Base-by-base conservation (phyloP, 164 flowering plant species). In the Santalum album region DNA sequence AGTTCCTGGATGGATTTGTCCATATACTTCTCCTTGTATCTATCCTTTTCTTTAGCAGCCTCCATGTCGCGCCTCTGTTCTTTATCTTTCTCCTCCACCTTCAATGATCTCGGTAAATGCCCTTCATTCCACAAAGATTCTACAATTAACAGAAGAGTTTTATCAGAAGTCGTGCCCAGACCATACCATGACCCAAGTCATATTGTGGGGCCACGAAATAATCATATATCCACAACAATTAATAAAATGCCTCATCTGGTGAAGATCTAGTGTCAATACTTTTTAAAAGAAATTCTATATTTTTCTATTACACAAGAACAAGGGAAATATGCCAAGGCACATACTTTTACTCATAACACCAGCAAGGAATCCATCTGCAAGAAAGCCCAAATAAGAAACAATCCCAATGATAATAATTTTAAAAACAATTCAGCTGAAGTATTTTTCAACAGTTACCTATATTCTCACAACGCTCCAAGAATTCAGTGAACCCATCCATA, bases 311-410 rank as follows among this genome's bases (percentile, higher is more conserved):
- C 9, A 29, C 9, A 29, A 9, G 47, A 20, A 12, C n/a, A 43
- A 45, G 29, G 26, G 50, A 27, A 14, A 17, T 58, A 22, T 12
- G 43, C 25, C 10, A 25, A 9, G 43, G 34, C 35, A 71, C 89
- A n/a, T 72, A 83, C 90, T 77, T 72, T 77, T 81, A 43, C 67
- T 70, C 72, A 81, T 70, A 21, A 81, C 79, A 59, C 80, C 81
- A 55, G 83, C 84, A 56, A 80, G 80, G 62, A 78, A 81, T 25
- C 82, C 90, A 68, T 80, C 90, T 83, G 86, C 72, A 78, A 54
- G 23, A 59, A 42, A 21, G 18, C n/a, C 0, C 14, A 15, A 20
- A 51, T 53, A 46, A 71, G 62, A 56, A 58, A 64, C 18, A 61
- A 58, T 32, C 24, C 45, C 4, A 45, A 21, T 1, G 1, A 25